phyloP scores from a whole-genome alignment of 2,329 filamentous ascomycete species.

The Chaetothyriales sp. region DNA sequence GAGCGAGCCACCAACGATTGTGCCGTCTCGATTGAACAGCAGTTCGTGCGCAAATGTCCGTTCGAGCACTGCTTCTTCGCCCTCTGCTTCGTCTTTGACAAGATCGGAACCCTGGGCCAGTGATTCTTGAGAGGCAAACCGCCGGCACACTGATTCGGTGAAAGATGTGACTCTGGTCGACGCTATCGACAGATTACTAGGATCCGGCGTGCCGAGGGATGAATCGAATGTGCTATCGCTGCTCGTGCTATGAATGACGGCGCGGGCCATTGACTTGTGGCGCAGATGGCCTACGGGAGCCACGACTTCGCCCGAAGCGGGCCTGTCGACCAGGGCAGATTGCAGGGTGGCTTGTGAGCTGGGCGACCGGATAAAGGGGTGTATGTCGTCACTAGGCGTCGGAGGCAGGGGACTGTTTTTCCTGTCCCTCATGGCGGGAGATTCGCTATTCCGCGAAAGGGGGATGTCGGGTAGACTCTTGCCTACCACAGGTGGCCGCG shows the following conservation, averaged over 20 bases:
- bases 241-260: constrained; percentile 43
- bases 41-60: constrained; percentile 86
- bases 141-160: constrained; percentile 30
- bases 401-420: neutral
- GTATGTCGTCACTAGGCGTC: neutral
- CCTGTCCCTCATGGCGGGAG: neutral
- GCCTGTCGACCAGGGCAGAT: neutral
- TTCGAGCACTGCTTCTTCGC: constrained; percentile 81
- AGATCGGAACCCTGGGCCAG: constrained; percentile 49
- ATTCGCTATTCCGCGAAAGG: neutral
- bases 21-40: constrained; percentile 84
- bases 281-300: constrained; percentile 1
- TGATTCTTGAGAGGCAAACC: constrained; percentile 59
- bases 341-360: neutral
- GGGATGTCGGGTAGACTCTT: neutral
- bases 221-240: constrained; percentile 54
- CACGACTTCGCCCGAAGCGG: neutral
- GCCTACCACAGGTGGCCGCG: neutral
- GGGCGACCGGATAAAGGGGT: neutral
- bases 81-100: constrained; percentile 53
- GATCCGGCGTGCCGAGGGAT: constrained; percentile 52
- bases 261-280: constrained; percentile 2
- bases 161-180: constrained; percentile 74
- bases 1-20: constrained; percentile 84
- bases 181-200: constrained; percentile 63